Conservation (phyloP, 2,329 filamentous ascomycete genomes). For the Trichoderma citrinoviride region DNA sequence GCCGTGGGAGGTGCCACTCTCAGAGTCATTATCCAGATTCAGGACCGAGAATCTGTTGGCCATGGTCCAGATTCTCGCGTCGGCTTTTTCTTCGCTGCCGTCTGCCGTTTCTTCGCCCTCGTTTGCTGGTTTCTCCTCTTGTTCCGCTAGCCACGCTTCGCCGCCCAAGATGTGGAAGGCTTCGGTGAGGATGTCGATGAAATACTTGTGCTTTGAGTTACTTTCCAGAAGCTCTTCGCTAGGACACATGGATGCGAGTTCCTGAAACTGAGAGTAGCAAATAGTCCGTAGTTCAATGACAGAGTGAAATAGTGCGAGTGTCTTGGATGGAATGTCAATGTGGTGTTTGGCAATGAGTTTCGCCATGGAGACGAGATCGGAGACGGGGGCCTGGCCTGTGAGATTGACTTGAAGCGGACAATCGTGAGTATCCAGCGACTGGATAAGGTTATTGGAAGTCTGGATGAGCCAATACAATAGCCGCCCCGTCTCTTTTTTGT, state of each 20-base stretch:
- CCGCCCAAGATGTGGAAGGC: constrained; percentile 40
- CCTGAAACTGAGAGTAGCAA: constrained; percentile 33
- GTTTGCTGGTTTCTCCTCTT: constrained; percentile 21
- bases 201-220: constrained; percentile 42
- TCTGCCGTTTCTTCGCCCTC: too few species aligned
- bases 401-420: constrained; percentile 33
- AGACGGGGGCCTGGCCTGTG: constrained; percentile 38
- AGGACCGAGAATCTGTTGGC: constrained; percentile 25
- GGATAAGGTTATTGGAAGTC: constrained; percentile 38
- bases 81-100: constrained; percentile 29
- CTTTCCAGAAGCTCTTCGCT: constrained; percentile 39
- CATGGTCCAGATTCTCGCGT: constrained; percentile 21
- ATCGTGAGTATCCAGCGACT: constrained; percentile 23
- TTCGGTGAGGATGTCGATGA: constrained; percentile 41
- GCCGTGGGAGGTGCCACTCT: constrained; percentile 19
- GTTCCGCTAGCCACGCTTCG: constrained; percentile 26
- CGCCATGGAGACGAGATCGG: constrained; percentile 39
- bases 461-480: constrained; percentile 42
- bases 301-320: constrained; percentile 38
- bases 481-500: constrained; percentile 40
- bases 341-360: constrained; percentile 41
- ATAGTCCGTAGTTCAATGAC: constrained; percentile 38
- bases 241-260: constrained; percentile 32
- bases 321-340: constrained; percentile 33
- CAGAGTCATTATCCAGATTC: constrained; percentile 11